Evolutionary conservation across 2,329 filamentous ascomycete species (phyloP), one percentile per base, ranked within the genome.

Genomic region (Xylaria sp.): DNA sequence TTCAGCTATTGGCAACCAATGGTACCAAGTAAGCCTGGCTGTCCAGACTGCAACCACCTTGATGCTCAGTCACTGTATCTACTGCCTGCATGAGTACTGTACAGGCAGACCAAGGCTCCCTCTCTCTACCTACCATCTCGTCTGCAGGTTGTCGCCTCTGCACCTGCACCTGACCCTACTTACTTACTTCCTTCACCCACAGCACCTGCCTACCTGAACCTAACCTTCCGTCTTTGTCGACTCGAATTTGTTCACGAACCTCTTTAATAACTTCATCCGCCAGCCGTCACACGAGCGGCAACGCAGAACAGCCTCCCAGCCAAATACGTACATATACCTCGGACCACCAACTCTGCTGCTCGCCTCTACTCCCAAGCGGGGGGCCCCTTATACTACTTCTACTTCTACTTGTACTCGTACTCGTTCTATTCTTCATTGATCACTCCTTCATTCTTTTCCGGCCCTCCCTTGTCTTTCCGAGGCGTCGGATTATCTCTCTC

Each of bases 141-240:
- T 58, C 70, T 72, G 70, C 67, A 66, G n/a, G 52, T 52, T 25
- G 65, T 52, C 56, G 50, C 54, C 51, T 44, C 31, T 67, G 64
- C 67, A 65, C 56, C 63, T 71, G 71, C 71, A 70, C 67, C 67
- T 72, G 65, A 70, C 66, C 66, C 52, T 57, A 63, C 28, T n/a
- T 54, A 64, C 39, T 34, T 57, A 63, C 28, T n/a, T 46, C 59
- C 39, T 34, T 12, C 44, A 51, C 28, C 28, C 39, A 5, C 12
- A 20, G 31, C 20, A 37, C 28, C 12, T 31, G 8, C 46, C 39
- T 41, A 41, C 20, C 63, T n/a, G 9, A 46, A 52, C 55, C 15
- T 56, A 37, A 52, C 28, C 41, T 63, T 52, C 41, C 50, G 39
- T 46, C 54, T n/a, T 51, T 57, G 6, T 44, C 41, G 18, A 46